phyloP scores from a whole-genome alignment of 306 rosid species.

The Crataegus laevigata region DNA sequence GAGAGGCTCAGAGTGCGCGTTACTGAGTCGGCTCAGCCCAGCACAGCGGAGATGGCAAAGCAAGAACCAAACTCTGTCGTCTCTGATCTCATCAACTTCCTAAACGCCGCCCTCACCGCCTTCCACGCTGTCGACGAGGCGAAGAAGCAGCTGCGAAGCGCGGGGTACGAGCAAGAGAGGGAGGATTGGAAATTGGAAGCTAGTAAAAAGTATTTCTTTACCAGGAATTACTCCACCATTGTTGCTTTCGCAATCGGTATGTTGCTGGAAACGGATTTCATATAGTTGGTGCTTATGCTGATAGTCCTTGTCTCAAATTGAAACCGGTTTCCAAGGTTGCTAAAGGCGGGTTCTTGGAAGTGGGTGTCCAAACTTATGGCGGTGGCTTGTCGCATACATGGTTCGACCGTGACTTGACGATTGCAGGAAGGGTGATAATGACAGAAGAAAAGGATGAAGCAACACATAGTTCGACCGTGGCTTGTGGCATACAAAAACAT shows the following conservation, averaged over 20 bases:
- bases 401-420: conserved; percentile 80
- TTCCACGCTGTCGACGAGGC: conserved; percentile 93
- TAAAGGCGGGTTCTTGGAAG: conserved; percentile 71
- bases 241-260: conserved; percentile 80
- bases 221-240: conserved; percentile 73
- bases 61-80: conserved; percentile 30
- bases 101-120: conserved; percentile 89
- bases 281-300: conserved; percentile 77
- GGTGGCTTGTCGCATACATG: conserved; percentile 90
- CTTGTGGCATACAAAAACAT: too few species aligned
- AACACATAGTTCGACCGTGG: too few species aligned
- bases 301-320: conserved; percentile 80
- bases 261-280: conserved; percentile 79
- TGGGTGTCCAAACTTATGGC: conserved; percentile 86
- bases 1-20: too few species aligned
- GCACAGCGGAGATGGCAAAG: conserved; percentile 40
- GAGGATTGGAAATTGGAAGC: conserved; percentile 64
- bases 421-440: conserved; percentile 70
- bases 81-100: conserved; percentile 67
- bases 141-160: conserved; percentile 41
- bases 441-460: conserved; percentile 38
- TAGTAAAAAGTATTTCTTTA: conserved; percentile 63
- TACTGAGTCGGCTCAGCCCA: not conserved
- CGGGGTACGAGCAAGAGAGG: conserved; percentile 61
- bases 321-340: conserved; percentile 70